A percentile compares a stretch with the other conserved stretches of the same genome.
These are phyloP conservation scores for Bothriochloa decipiens DNA, from an alignment of 176 grass and related monocot species.

Conservation along the genomic window DNA sequence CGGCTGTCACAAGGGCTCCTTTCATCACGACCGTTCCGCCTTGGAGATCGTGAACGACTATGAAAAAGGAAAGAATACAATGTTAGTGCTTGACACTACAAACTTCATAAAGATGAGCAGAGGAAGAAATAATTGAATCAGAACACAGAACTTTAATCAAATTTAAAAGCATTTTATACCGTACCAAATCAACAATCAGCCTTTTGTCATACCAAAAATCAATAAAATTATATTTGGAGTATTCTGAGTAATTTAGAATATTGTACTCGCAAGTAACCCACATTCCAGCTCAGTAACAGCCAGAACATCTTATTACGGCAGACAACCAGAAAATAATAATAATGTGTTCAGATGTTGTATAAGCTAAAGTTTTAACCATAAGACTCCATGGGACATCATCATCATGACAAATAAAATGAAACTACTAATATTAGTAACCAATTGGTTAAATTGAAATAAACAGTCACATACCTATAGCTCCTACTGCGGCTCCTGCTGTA, in stretches of 20 bases:
- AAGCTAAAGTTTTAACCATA: neutral
- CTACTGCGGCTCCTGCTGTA: slow-evolving; percentile 77
- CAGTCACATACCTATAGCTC: slow-evolving; percentile 75
- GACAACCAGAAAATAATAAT: slow-evolving; percentile 2
- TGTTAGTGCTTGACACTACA: slow-evolving; percentile 21
- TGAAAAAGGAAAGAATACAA: slow-evolving; percentile 9
- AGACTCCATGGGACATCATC: neutral
- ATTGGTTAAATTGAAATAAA: neutral
- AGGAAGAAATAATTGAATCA: neutral
- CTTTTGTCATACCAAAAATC: neutral
- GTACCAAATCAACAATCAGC: neutral
- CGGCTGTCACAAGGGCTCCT: slow-evolving; percentile 55
- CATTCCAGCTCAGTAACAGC: no score
- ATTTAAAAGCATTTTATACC: neutral
- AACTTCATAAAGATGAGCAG: neutral
- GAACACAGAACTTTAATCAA: neutral
- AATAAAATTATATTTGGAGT: neutral
- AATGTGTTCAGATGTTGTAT: neutral
- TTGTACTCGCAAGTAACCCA: no score
- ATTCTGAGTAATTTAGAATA: neutral
- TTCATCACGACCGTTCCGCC: slow-evolving; percentile 48
- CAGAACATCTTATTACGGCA: neutral
- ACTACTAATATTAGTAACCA: neutral
- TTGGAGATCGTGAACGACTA: slow-evolving; percentile 72
- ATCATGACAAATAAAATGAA: neutral